Conservation (phyloP, 768 basidiomycete genomes). For the Termitomyces sp. region DNA sequence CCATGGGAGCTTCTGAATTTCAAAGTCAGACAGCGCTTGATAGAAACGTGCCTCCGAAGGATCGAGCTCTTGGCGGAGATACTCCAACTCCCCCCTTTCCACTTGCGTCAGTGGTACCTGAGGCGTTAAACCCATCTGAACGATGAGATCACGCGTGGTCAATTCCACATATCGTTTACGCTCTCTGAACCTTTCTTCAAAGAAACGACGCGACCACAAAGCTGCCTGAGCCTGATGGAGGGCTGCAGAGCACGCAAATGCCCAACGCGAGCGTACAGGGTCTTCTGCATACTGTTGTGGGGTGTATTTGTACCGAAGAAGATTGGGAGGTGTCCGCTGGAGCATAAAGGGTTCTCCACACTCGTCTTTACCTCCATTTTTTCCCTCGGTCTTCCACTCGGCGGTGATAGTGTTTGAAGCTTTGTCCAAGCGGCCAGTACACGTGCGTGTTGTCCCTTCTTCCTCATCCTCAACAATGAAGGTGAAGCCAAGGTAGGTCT, state of each 20-base stretch:
- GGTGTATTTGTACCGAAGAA: constrained; percentile 25
- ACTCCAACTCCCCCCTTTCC: constrained; percentile 24
- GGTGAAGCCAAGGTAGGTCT: constrained; percentile 17
- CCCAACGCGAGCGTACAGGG: constrained; percentile 26
- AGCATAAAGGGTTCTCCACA: constrained; percentile 18
- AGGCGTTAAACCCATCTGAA: constrained; percentile 24
- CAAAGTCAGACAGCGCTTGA: constrained; percentile 25
- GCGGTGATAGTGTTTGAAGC: constrained; percentile 14
- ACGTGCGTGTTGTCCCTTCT: constrained; percentile 20
- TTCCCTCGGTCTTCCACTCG: constrained; percentile 9
- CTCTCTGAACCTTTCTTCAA: constrained; percentile 23
- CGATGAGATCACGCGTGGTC: constrained; percentile 21
- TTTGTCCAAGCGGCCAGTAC: constrained; percentile 17
- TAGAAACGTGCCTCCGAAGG: constrained; percentile 30
- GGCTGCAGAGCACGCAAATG: constrained; percentile 25
- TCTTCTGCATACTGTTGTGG: constrained; percentile 21
- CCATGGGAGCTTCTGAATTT: constrained; percentile 28
- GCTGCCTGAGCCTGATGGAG: constrained; percentile 23
- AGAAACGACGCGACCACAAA: constrained; percentile 26
- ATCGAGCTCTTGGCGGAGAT: constrained; percentile 23
- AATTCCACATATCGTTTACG: constrained; percentile 26
- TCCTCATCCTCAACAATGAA: constrained; percentile 23
- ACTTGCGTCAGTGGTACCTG: constrained; percentile 20
- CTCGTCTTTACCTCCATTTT: constrained; percentile 4
- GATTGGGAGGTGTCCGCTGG: constrained; percentile 22